Percentiles rank a stretch among this genome's conserved stretches.
phyloP scores from a whole-genome alignment of 306 rosid species.

The Begonia fuchsioides region DNA sequence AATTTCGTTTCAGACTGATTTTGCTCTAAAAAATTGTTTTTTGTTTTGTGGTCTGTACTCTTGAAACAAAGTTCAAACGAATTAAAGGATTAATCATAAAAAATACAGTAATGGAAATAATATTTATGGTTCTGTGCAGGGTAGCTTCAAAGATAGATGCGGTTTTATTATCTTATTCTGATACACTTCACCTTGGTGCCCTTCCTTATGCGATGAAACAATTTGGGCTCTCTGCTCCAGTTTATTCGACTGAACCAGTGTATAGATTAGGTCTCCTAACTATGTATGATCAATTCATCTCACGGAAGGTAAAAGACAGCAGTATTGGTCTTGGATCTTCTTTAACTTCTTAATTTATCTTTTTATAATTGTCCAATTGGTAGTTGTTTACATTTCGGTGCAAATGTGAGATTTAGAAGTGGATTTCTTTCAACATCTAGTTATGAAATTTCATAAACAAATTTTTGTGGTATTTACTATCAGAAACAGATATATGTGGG shows the following conservation, averaged over 20 bases:
- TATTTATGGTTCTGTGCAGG: slow-evolving; percentile 23
- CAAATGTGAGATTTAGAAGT: not conserved
- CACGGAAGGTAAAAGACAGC: slow-evolving; percentile 52
- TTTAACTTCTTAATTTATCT: too few species aligned
- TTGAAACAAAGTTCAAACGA: not conserved
- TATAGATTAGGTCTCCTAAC: slow-evolving; percentile 83
- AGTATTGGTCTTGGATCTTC: too few species aligned
- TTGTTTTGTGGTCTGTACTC: not conserved
- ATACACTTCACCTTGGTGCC: slow-evolving; percentile 93
- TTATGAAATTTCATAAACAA: not conserved
- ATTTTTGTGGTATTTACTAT: slow-evolving; percentile 1
- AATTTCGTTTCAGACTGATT: not conserved
- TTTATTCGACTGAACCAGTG: slow-evolving; percentile 79
- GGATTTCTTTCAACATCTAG: not conserved
- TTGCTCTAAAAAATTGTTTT: not conserved
- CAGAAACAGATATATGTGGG: not conserved
- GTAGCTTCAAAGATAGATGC: slow-evolving; percentile 76
- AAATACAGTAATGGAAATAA: not conserved
- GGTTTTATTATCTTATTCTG: slow-evolving; percentile 71
- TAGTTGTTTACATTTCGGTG: too few species aligned
- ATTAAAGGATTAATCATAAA: too few species aligned
- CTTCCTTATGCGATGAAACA: slow-evolving; percentile 78
- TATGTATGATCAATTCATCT: slow-evolving; percentile 79
- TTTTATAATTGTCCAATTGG: too few species aligned
- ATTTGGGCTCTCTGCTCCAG: slow-evolving; percentile 70